A percentile compares a stretch with the other conserved stretches of the same genome.
These are phyloP conservation scores for Hypoxylon sp. DNA, from an alignment of 2,329 filamentous ascomycete species.

Conservation along the genomic window DNA sequence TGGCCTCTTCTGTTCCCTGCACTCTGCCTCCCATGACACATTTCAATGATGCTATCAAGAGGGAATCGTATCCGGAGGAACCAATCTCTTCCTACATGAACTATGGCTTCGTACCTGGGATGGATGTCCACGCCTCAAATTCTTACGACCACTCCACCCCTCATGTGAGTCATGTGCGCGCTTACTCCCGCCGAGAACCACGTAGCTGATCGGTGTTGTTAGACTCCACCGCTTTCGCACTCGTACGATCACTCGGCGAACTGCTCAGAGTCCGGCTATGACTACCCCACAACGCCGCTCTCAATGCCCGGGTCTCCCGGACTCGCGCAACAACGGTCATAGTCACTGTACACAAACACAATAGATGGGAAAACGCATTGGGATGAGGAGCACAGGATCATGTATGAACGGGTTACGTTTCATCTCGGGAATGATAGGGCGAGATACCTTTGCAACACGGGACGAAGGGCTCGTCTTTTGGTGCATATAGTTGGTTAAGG, in stretches of 20 bases:
- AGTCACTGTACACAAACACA: conserved; percentile 13
- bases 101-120: conserved; percentile 75
- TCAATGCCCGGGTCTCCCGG: conserved; percentile 81
- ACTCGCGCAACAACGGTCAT: conserved; percentile 51
- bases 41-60: conserved; percentile 76
- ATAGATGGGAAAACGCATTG: conserved; percentile 8
- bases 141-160: conserved; percentile 78
- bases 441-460: conserved; percentile 34
- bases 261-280: conserved; percentile 73
- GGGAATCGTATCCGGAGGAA: conserved; percentile 72
- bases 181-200: conserved; percentile 60
- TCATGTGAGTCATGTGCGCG: conserved; percentile 78
- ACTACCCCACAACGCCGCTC: conserved; percentile 78
- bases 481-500: conserved; percentile 31
- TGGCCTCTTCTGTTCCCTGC: conserved; percentile 68
- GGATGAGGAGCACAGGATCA: conserved; percentile 38
- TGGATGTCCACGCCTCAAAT: conserved; percentile 73
- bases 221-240: conserved; percentile 85
- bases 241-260: conserved; percentile 78
- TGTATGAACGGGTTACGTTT: conserved; percentile 23
- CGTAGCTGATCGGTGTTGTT: conserved; percentile 66
- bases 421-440: conserved; percentile 22
- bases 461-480: conserved; percentile 49
- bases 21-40: conserved; percentile 76
- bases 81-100: conserved; percentile 76